Evolutionary conservation across 2,329 filamentous ascomycete species (phyloP).

Genomic region (Calonectria hongkongensis): DNA sequence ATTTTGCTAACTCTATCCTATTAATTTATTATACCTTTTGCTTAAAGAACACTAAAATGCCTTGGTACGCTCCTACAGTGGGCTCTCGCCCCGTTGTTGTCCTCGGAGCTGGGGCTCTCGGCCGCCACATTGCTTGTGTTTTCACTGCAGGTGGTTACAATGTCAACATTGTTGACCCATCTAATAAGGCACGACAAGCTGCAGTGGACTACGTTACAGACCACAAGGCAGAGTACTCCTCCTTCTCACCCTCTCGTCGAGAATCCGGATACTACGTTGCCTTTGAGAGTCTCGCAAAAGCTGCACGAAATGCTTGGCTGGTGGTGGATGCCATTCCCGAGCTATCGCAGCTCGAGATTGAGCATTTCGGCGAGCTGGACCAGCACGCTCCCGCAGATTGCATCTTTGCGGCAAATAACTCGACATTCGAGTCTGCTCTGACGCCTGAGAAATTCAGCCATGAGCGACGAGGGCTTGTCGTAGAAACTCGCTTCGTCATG

Average conservation of each 20-base stretch:
- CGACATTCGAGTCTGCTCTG: background rate
- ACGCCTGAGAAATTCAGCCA: background rate
- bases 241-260: background rate
- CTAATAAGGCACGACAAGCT: background rate
- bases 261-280: background rate
- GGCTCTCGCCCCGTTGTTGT: conserved; percentile 6
- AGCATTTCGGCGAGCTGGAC: background rate
- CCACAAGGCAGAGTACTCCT: background rate
- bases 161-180: conserved; percentile 1
- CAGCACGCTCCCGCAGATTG: background rate
- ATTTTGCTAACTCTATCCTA: background rate
- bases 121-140: background rate
- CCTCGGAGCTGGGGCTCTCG: background rate
- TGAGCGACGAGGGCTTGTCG: background rate
- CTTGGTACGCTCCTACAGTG: background rate
- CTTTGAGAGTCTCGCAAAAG: background rate
- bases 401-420: background rate
- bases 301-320: background rate
- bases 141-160: conserved; percentile 4
- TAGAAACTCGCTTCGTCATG: background rate
- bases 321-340: background rate
- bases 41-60: background rate
- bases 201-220: background rate
- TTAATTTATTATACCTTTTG: background rate
- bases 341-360: background rate